Evolutionary conservation across 164 flowering plant species (phyloP).

Genomic region (Malania oleifera): DNA sequence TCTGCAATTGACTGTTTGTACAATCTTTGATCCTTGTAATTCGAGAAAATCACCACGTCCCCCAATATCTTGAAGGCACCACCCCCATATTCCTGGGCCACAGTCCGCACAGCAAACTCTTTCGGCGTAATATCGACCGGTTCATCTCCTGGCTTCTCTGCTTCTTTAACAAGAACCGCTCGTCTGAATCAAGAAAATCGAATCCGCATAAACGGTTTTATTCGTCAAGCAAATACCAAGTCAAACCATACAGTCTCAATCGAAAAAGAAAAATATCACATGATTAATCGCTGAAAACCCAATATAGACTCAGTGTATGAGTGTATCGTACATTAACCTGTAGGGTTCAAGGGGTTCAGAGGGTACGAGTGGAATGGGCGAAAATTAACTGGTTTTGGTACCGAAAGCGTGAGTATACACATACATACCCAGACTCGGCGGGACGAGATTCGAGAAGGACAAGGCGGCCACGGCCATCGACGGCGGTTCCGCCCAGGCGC

Average conservation of each 20-base stretch:
- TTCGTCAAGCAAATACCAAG: too few relatives aligned
- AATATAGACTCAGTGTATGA: too few relatives aligned
- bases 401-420: background rate
- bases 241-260: background rate
- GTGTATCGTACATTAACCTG: too few relatives aligned
- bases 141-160: conserved; percentile 48
- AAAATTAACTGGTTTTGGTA: background rate
- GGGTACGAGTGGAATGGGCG: background rate
- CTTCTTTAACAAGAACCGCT: conserved; percentile 62
- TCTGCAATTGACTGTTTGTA: conserved; percentile 58
- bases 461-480: conserved; percentile 59
- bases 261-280: background rate
- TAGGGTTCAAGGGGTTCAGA: background rate
- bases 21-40: conserved; percentile 87
- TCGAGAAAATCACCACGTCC: conserved; percentile 64
- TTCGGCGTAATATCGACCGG: conserved; percentile 69
- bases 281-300: too few relatives aligned
- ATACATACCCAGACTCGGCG: conserved; percentile 60
- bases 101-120: conserved; percentile 65
- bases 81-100: conserved; percentile 92
- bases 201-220: background rate
- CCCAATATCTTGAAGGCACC: conserved; percentile 69
- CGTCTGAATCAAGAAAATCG: conserved; percentile 35
- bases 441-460: conserved; percentile 89
- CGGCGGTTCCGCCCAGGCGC: conserved; percentile 64